A percentile compares a stretch with the other conserved stretches of the same genome.
phyloP scores from a whole-genome alignment of 1,139 yeast genomes.

The Candida glucosophila region DNA sequence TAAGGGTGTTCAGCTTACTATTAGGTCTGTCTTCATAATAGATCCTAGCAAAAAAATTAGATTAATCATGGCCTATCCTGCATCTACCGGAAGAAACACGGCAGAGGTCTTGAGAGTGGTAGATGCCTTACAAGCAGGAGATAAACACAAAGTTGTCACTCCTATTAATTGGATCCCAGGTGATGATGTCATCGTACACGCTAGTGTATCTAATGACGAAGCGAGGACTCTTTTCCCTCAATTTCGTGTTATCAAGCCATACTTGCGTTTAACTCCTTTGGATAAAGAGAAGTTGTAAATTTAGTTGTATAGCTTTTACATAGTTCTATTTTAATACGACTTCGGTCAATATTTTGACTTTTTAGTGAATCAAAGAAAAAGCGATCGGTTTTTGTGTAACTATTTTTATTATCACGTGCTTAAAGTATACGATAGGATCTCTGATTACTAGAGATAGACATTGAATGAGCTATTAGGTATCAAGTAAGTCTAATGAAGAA shows the following conservation, averaged over 20 bases:
- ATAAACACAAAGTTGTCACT: slow-evolving; percentile 63
- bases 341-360: no score
- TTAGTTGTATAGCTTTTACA: not conserved
- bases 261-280: slow-evolving; percentile 41
- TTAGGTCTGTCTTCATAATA: slow-evolving; percentile 75
- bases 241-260: slow-evolving; percentile 71
- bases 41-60: slow-evolving; percentile 73
- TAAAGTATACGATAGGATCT: no score
- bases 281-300: slow-evolving; percentile 7
- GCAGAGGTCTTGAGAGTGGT: slow-evolving; percentile 78
- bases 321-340: slow-evolving; percentile 2
- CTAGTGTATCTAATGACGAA: slow-evolving; percentile 60
- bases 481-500: no score
- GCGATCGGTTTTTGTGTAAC: no score
- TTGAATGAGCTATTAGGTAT: no score
- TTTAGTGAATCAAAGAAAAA: no score
- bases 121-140: slow-evolving; percentile 73
- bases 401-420: no score
- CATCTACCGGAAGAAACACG: slow-evolving; percentile 81
- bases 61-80: slow-evolving; percentile 70
- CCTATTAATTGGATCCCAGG: slow-evolving; percentile 87
- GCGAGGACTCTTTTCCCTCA: slow-evolving; percentile 69
- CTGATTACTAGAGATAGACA: no score
- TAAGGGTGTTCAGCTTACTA: slow-evolving; percentile 66
- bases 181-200: slow-evolving; percentile 78